Conservation (phyloP, 2,329 filamentous ascomycete genomes). For the Magnaporthiopsis incrustans region DNA sequence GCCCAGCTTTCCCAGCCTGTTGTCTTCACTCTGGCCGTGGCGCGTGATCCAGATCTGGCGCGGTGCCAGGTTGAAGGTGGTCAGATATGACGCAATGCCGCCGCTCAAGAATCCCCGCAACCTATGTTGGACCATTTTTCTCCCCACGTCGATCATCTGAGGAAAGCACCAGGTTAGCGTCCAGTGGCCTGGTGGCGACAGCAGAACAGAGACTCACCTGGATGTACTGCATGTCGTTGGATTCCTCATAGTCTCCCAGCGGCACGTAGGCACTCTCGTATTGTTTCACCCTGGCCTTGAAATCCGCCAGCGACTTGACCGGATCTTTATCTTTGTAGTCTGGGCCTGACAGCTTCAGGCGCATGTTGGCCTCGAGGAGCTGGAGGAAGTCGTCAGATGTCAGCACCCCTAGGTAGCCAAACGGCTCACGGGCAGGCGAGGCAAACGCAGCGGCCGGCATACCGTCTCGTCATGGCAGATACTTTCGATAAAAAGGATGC, state of each 20-base stretch:
- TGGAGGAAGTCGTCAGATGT: too few relatives aligned
- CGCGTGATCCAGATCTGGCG: conserved; percentile 97
- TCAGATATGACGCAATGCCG: conserved; percentile 87
- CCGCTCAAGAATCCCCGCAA: conserved; percentile 87
- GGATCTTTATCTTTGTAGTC: conserved; percentile 96
- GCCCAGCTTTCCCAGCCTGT: conserved; percentile 79
- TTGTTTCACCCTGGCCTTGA: conserved; percentile 83
- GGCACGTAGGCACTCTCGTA: conserved; percentile 94
- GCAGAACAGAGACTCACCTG: conserved; percentile 41
- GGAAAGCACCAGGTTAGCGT: conserved; percentile 17
- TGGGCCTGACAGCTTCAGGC: conserved; percentile 87
- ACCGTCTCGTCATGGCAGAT: conserved; percentile 75
- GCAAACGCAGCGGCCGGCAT: conserved; percentile 8
- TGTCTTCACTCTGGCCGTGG: conserved; percentile 86
- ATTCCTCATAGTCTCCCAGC: conserved; percentile 83
- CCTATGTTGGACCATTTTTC: conserved; percentile 86
- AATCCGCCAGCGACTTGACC: conserved; percentile 73
- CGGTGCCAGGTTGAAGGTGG: conserved; percentile 93
- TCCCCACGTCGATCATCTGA: conserved; percentile 90
- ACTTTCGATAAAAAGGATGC: conserved; percentile 91
- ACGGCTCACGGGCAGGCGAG: not conserved
- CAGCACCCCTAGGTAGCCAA: not conserved
- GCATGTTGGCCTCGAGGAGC: conserved; percentile 92
- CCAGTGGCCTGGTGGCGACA: not conserved
- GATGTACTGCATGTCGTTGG: conserved; percentile 86